phyloP scores from a whole-genome alignment of 306 rosid genomes.

The Ochetophila trinervis region DNA sequence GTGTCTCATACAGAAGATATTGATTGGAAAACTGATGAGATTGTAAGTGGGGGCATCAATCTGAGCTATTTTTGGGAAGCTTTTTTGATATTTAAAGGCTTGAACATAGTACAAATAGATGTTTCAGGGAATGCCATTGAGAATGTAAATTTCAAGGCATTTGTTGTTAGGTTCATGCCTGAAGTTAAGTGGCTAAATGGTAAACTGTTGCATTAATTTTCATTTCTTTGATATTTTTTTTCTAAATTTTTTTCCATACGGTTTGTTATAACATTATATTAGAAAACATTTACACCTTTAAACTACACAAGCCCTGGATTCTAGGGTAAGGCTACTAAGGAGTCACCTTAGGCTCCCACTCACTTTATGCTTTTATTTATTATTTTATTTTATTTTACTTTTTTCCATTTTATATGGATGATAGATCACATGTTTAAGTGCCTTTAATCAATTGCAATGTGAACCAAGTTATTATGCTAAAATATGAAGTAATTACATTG shows the following conservation, averaged over 20 bases:
- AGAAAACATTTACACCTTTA: not conserved
- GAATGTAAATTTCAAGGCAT: conserved; percentile 51
- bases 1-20: conserved; percentile 61
- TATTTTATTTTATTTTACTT: too few species aligned
- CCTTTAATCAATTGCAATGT: too few species aligned
- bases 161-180: conserved; percentile 58
- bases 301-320: too few species aligned
- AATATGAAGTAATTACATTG: too few species aligned
- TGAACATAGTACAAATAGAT: conserved; percentile 60
- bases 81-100: conserved; percentile 53
- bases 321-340: too few species aligned
- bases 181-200: conserved; percentile 46
- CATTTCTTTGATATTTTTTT: not conserved
- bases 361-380: too few species aligned
- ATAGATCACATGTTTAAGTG: too few species aligned
- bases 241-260: not conserved
- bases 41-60: conserved; percentile 23
- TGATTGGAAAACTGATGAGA: conserved; percentile 41
- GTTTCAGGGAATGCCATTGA: conserved; percentile 54
- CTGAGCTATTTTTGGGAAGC: conserved; percentile 63
- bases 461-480: too few species aligned
- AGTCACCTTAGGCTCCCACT: too few species aligned
- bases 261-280: not conserved
- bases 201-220: conserved; percentile 28
- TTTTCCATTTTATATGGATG: too few species aligned